phyloP scores from a whole-genome alignment of 1,284 basidiomycete species.

The Ustilago shanxiensis region DNA sequence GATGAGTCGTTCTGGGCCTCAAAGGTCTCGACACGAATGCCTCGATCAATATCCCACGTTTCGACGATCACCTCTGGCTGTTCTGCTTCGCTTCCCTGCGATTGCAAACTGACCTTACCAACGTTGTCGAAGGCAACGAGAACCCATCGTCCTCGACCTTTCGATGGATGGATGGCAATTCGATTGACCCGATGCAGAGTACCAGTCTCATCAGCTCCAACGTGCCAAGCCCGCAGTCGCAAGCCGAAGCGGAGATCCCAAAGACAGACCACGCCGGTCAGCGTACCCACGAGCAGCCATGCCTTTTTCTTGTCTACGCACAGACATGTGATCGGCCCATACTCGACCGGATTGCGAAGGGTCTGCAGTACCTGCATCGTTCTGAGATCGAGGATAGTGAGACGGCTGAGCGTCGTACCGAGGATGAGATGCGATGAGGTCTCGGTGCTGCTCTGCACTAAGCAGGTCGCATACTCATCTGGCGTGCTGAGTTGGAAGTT shows the following conservation, averaged over 20 bases:
- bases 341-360: constrained; percentile 85
- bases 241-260: constrained; percentile 96
- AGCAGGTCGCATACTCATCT: constrained; percentile 68
- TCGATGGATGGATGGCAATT: constrained; percentile 83
- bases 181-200: constrained; percentile 75
- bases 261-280: constrained; percentile 83
- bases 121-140: constrained; percentile 79
- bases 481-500: constrained; percentile 68
- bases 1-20: constrained; percentile 27
- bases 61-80: constrained; percentile 55
- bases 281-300: constrained; percentile 90
- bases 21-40: constrained; percentile 69
- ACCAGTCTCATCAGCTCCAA: constrained; percentile 67
- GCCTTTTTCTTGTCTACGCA: constrained; percentile 81
- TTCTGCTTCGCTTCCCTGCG: constrained; percentile 3
- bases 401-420: constrained; percentile 83
- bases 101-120: constrained; percentile 1
- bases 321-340: constrained; percentile 85
- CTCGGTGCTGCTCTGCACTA: constrained; percentile 53
- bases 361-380: constrained; percentile 82
- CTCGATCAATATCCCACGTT: constrained; percentile 68
- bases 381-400: constrained; percentile 85
- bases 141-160: constrained; percentile 82
- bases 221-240: constrained; percentile 87
- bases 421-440: constrained; percentile 76